Evolutionary conservation across 371 early-diverging fungal species (phyloP).

Genomic region (Lichtheimia ornata): DNA sequence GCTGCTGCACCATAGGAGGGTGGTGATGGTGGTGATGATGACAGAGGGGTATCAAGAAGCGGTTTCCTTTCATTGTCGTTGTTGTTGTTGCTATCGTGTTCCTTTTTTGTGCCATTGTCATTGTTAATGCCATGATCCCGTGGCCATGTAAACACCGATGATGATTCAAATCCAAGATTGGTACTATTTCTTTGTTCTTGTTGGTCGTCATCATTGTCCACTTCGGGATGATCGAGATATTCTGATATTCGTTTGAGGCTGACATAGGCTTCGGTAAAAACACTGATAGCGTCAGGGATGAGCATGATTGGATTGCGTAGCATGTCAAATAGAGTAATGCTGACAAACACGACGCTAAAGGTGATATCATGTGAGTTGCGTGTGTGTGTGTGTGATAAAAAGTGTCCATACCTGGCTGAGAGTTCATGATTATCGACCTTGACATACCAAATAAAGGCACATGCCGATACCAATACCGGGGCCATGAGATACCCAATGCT

Average conservation of each 20-base stretch:
- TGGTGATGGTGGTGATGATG: conserved; percentile 5
- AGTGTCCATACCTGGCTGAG: conserved; percentile 26
- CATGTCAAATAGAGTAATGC: conserved; percentile 60
- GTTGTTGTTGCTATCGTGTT: background rate
- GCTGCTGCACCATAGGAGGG: conserved; percentile 17
- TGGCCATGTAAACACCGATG: background rate
- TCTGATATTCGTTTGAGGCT: conserved; percentile 54
- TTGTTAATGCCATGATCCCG: background rate
- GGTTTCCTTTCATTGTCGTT: background rate
- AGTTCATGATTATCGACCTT: conserved; percentile 52
- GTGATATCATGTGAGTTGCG: background rate
- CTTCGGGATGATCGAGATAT: conserved; percentile 56
- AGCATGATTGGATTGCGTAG: conserved; percentile 54
- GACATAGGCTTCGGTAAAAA: conserved; percentile 45
- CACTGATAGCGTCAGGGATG: conserved; percentile 42
- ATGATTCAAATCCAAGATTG: background rate
- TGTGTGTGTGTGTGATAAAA: background rate
- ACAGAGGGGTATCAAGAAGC: conserved; percentile 16
- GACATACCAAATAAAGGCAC: conserved; percentile 61
- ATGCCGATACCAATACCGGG: conserved; percentile 58
- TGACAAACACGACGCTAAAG: conserved; percentile 58
- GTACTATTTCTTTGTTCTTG: conserved; percentile 3
- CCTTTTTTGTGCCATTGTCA: background rate
- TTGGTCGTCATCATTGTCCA: conserved; percentile 8
- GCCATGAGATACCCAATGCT: conserved; percentile 43